Base-by-base conservation (phyloP, 1,284 basidiomycete species). In the Malassezia sp. region DNA sequence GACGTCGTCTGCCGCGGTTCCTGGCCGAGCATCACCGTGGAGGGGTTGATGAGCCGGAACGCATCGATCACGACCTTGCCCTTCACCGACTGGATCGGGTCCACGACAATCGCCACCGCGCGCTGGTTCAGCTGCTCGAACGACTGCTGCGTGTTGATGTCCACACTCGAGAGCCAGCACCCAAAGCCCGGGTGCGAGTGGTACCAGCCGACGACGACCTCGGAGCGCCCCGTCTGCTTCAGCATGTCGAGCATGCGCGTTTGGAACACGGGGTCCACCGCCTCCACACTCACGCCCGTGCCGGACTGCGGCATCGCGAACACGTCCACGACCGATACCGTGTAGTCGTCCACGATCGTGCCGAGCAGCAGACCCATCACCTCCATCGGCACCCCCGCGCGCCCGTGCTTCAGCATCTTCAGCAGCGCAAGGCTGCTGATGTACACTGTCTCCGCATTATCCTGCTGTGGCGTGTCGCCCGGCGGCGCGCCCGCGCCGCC, bases 221-320 rank as follows among this genome's bases (percentile, higher is more conserved):
- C 93, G 38, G 91, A 87, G 61, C 90, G 76, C 51, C 93, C 93
- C 2, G 93, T 99, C 75, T 97, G 93, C 74, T 97, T 97, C 63
- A 99, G 74, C 89, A 97, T 97, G 58, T 97, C 93, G 52, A 96
- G 77, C 93, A 97, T 97, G 73, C 84, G 95, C 14, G 82, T 84
- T 73, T 99, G 93, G 74, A 97, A 99, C 27, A 97, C 93, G 59
- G 96, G 89, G 73, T 99, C 93, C 2, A 99, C 93, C 10, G 91
- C 93, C 73, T 99, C 91, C 57, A 99, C 91, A 43, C 87, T 91
- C 37, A 99, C 91, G 0, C 89, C 93, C 14, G 93, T 97, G 57
- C 93, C 93, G 15, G 87, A 90, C 69, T 99, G 93, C 27, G 93
- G 93, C 93, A 99, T 99, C 35, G 93, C 93, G 68, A 97, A 99